Evolutionary conservation across 352 stramenopile species (phyloP).

Genomic region (Pythium rhizo-oryzae): DNA sequence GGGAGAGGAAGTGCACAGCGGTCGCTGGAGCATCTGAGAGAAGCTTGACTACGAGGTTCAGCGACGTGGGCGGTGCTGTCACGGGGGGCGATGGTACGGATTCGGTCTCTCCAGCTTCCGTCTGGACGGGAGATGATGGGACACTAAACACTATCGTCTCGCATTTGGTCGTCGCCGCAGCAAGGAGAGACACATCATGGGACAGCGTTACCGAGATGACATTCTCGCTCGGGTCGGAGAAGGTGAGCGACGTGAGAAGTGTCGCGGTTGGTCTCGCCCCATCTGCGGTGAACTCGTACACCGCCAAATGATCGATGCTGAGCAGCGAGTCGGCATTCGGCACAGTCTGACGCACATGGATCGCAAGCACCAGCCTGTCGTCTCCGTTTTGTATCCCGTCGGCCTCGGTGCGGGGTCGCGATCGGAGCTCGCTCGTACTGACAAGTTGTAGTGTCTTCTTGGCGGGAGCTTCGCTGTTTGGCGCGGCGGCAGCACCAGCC

Average conservation of each 20-base stretch:
- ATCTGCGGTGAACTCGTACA: slow-evolving; percentile 19
- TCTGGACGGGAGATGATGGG: background rate
- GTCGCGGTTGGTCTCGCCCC: background rate
- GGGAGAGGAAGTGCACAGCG: slow-evolving; percentile 21
- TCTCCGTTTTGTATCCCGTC: background rate
- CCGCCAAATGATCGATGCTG: background rate
- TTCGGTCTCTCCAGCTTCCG: background rate
- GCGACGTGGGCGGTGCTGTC: background rate
- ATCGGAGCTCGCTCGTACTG: slow-evolving; percentile 5
- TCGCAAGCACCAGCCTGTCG: slow-evolving; percentile 1
- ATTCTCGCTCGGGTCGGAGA: background rate
- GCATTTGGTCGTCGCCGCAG: slow-evolving; percentile 16
- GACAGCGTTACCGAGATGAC: slow-evolving; percentile 17
- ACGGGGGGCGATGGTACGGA: background rate
- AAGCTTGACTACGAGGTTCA: slow-evolving; percentile 8
- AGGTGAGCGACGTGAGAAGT: background rate
- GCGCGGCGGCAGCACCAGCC: too few species aligned
- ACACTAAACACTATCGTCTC: slow-evolving; percentile 21
- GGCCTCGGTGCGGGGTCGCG: background rate
- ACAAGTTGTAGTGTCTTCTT: background rate
- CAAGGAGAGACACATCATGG: slow-evolving; percentile 9
- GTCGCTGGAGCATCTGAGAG: background rate
- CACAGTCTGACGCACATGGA: background rate
- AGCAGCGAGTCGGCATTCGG: background rate
- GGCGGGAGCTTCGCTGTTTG: background rate